Evolutionary conservation across 352 stramenopile genomes (phyloP), one percentile per base, ranked within the genome.

Genomic region (Elongisporangium prolatum): DNA sequence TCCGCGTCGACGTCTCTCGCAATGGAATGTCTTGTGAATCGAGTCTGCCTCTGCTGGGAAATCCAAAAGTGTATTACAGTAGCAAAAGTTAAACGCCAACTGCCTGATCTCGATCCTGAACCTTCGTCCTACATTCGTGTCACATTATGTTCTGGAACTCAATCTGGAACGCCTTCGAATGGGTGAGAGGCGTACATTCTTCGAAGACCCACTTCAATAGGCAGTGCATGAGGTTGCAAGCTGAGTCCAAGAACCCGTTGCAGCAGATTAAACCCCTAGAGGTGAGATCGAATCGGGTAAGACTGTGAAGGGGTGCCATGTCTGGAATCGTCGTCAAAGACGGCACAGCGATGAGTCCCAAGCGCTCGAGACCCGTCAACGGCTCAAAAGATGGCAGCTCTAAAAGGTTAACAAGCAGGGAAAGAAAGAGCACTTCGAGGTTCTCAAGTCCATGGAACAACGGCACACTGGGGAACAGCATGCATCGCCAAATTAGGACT

Each of bases 221-320:
- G n/a, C n/a, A n/a, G n/a, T n/a, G n/a, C n/a, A n/a, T 69, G 20
- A 74, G 54, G 20, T 78, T 50, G 17, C 72, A 81, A 4, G 22
- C 8, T 40, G 28, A 40, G 3, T 55, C 67, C 0, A 40, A 40
- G 9, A 40, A 40, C 28, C 28, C 28, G 14, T 40, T 40, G 28
- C 28, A 40, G 28, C 28, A 40, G 14, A 40, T 13, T 13, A 14
- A 2, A 2, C 28, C 28, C 28, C 28, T 5, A 9, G 28, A 40
- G 5, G 28, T 40, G 5, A 40, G 2, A 5, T 40, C 28, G 28
- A 40, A 40, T 13, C 14, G 28, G 8, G 28, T 40, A 40, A 40
- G 28, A 8, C 28, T 5, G 2, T 13, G 1, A 40, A 40, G 28
- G 2, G 28, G 28, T 9, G 28, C 28, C 28, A 40, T 40, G 14